These are phyloP conservation scores for Arbutus unedo DNA, from an alignment of 148 eudicot genomes.

Conservation along the genomic window DNA sequence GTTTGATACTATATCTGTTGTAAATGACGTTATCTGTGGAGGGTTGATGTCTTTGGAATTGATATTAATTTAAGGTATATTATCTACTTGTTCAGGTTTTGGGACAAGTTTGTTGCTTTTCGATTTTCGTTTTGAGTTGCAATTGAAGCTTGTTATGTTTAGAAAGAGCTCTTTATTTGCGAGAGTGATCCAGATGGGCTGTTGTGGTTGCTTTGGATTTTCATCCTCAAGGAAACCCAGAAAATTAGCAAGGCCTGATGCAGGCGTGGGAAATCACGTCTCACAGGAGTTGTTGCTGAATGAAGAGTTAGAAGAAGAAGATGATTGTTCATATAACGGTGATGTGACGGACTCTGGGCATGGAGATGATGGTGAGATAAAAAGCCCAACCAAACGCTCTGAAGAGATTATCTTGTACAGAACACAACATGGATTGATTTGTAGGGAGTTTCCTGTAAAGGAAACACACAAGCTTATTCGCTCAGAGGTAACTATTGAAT, in stretches of 20 bases:
- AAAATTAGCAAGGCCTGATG: constrained; percentile 33
- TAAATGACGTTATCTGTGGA: not conserved
- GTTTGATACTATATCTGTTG: not conserved
- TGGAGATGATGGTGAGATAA: constrained; percentile 49
- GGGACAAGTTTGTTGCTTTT: constrained; percentile 8
- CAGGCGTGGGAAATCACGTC: constrained; percentile 28
- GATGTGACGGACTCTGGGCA: constrained; percentile 54
- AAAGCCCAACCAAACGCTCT: constrained; percentile 53
- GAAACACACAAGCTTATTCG: constrained; percentile 73
- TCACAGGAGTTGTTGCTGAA: constrained; percentile 61
- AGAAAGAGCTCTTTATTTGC: constrained; percentile 29
- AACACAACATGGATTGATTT: constrained; percentile 62
- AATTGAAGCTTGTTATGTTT: constrained; percentile 22
- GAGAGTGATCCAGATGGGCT: constrained; percentile 71
- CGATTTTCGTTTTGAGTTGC: constrained; percentile 10
- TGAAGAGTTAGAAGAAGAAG: constrained; percentile 48
- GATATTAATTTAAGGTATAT: constrained; percentile 8
- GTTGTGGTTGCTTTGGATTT: constrained; percentile 95
- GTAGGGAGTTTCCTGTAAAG: constrained; percentile 80
- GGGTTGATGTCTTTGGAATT: not conserved
- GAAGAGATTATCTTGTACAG: constrained; percentile 70
- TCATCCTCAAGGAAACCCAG: constrained; percentile 50
- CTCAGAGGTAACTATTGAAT: constrained; percentile 55
- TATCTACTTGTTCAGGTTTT: constrained; percentile 28
- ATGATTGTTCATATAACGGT: constrained; percentile 40